phyloP scores from a whole-genome alignment of 768 basidiomycete genomes.

The Amanita pallidorosea region DNA sequence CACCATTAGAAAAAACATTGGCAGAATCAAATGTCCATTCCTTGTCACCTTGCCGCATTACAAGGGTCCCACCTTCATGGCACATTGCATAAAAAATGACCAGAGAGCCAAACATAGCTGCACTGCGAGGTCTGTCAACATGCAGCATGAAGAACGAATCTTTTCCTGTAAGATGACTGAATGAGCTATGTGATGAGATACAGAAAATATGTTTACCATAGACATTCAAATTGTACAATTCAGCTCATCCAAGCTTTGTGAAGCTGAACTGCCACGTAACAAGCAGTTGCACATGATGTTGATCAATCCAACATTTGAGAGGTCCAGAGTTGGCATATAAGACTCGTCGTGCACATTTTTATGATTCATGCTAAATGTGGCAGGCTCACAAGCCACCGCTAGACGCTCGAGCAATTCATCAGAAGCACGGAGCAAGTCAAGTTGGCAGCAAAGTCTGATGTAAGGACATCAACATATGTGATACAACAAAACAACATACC shows the following conservation, averaged over 20 bases:
- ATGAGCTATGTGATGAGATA: not conserved
- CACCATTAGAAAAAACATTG: slow-evolving; percentile 5
- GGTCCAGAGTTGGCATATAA: slow-evolving; percentile 10
- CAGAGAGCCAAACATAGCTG: slow-evolving; percentile 40
- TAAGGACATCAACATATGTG: not conserved
- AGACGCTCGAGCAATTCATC: not conserved
- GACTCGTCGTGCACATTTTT: not conserved
- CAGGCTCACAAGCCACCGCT: not conserved
- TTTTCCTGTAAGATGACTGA: slow-evolving; percentile 15
- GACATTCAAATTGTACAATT: slow-evolving; percentile 27
- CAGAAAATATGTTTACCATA: slow-evolving; percentile 19
- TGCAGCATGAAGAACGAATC: slow-evolving; percentile 40
- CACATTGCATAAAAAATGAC: slow-evolving; percentile 35
- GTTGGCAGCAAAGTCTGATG: not conserved
- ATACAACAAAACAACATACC: not conserved
- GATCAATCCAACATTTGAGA: slow-evolving; percentile 6
- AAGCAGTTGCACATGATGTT: slow-evolving; percentile 9
- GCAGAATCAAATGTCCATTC: slow-evolving; percentile 29
- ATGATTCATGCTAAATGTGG: not conserved
- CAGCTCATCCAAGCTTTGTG: slow-evolving; percentile 9
- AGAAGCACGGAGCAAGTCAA: not conserved
- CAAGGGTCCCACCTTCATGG: slow-evolving; percentile 33
- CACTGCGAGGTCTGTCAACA: slow-evolving; percentile 32
- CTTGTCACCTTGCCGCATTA: slow-evolving; percentile 21
- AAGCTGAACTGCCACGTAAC: slow-evolving; percentile 9